Conservation (phyloP, 345 rosid species). For the Populus euphratica region DNA sequence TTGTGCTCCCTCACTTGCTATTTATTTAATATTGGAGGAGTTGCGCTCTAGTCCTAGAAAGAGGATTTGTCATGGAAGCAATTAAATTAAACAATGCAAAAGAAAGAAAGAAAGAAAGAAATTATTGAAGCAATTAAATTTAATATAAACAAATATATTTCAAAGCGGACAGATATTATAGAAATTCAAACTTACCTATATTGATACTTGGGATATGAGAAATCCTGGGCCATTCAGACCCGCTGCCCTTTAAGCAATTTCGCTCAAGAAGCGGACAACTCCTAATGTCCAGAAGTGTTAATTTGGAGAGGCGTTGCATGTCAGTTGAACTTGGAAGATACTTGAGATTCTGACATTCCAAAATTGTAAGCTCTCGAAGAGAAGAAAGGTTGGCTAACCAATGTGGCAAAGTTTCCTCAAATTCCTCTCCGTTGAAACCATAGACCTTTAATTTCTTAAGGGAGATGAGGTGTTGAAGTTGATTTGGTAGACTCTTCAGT, state of each 20-base stretch:
- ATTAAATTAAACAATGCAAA: no score
- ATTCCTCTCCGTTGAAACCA: neutral
- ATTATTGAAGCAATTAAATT: no score
- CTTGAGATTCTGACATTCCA: neutral
- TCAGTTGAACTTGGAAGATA: neutral
- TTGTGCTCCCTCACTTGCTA: no score
- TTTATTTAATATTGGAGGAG: no score
- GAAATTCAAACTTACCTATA: no score
- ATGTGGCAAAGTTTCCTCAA: no score
- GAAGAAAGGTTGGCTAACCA: slow-evolving; percentile 5
- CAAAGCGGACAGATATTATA: no score
- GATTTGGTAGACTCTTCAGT: neutral
- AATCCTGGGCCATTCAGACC: neutral
- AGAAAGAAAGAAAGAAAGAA: no score
- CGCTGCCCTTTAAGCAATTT: neutral
- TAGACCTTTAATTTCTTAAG: neutral
- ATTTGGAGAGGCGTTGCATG: neutral
- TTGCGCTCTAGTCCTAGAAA: no score
- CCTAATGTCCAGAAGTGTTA: neutral
- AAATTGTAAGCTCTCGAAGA: neutral
- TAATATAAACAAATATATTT: no score
- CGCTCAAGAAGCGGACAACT: neutral
- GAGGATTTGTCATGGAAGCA: no score
- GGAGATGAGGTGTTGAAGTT: slow-evolving; percentile 4
- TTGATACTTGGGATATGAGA: neutral